A percentile compares a stretch with the other conserved stretches of the same genome.
These are phyloP conservation scores for Lachnellula subtilissima DNA, from an alignment of 2,329 filamentous ascomycete species.

Conservation along the genomic window DNA sequence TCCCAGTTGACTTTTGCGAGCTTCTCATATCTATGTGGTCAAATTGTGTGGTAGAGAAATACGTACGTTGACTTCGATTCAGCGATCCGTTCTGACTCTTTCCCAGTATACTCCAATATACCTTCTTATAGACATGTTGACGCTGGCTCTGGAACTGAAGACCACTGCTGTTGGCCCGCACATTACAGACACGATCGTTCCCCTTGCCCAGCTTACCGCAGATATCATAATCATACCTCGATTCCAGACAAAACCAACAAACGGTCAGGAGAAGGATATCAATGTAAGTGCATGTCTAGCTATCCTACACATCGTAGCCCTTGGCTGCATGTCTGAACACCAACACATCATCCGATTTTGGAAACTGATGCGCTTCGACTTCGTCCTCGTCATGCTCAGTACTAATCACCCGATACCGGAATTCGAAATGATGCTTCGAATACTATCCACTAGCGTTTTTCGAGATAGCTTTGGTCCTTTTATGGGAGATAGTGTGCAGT, in stretches of 20 bases:
- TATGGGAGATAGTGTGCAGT: conserved; percentile 38
- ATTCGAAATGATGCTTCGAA: conserved; percentile 57
- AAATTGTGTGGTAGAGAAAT: conserved; percentile 58
- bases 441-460: conserved; percentile 63
- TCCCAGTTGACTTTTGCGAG: conserved; percentile 58
- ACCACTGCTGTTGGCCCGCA: conserved; percentile 53
- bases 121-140: conserved; percentile 59
- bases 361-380: conserved; percentile 61
- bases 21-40: conserved; percentile 64
- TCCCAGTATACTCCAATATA: conserved; percentile 56
- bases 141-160: conserved; percentile 59
- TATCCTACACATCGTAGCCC: conserved; percentile 58
- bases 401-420: conserved; percentile 60
- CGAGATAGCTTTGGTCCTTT: conserved; percentile 64
- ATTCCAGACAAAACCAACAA: conserved; percentile 38
- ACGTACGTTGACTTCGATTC: conserved; percentile 22
- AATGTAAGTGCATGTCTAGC: conserved; percentile 60
- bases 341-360: conserved; percentile 50
- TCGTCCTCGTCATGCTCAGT: conserved; percentile 62
- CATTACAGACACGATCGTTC: conserved; percentile 53
- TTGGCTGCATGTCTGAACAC: conserved; percentile 47
- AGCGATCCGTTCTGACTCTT: conserved; percentile 9
- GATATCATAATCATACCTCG: conserved; percentile 46
- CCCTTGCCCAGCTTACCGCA: conserved; percentile 52
- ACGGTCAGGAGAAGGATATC: conserved; percentile 50